Evolutionary conservation across 1,139 yeast genomes (phyloP).

Genomic region (Lodderomyces metapsilosis): DNA sequence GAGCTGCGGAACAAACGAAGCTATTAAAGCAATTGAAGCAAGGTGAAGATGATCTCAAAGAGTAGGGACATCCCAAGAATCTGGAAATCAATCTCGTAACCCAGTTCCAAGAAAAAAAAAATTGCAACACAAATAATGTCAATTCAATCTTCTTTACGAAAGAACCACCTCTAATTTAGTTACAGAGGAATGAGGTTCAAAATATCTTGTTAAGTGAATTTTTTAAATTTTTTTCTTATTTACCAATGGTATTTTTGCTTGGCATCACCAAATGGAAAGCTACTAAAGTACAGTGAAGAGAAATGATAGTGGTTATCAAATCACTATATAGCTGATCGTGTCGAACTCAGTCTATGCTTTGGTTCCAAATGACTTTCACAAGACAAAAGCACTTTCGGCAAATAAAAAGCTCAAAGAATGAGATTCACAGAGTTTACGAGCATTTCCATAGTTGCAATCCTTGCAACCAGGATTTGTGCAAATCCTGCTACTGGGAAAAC

Average conservation of each 20-base stretch:
- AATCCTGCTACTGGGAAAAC: neutral
- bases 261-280: neutral
- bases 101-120: too few relatives aligned
- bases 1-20: too few relatives aligned
- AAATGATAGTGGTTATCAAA: slow-evolving; percentile 1
- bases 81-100: too few relatives aligned
- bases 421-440: neutral
- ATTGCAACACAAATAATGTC: too few relatives aligned
- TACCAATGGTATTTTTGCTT: neutral
- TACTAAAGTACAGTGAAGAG: neutral
- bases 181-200: too few relatives aligned
- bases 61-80: too few relatives aligned
- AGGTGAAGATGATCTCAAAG: too few relatives aligned
- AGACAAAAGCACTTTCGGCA: neutral
- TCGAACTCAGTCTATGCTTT: neutral
- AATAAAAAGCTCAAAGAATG: neutral
- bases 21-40: too few relatives aligned
- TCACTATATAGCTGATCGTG: neutral
- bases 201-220: too few relatives aligned
- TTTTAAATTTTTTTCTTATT: too few relatives aligned
- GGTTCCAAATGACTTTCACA: neutral
- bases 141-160: too few relatives aligned
- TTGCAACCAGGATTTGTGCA: neutral
- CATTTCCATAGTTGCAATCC: neutral
- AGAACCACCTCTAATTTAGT: too few relatives aligned